Evolutionary conservation across 371 early-diverging fungal genomes (phyloP), one percentile per base, ranked within the genome.

Genomic region (Conidiobolus incongruus): DNA sequence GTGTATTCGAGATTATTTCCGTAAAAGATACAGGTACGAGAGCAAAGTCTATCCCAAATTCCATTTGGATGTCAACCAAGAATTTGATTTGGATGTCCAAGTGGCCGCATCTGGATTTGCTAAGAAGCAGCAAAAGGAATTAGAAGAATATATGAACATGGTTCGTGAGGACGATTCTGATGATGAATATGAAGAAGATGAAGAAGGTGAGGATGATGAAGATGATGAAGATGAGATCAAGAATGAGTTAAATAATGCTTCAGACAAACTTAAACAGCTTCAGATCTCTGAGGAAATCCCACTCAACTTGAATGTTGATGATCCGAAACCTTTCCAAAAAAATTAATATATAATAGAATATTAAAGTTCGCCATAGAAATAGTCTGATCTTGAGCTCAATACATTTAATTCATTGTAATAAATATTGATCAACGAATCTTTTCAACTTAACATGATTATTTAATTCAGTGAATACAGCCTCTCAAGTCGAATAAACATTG

Each of bases 21-120:
- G 72, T 48, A 73, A 75, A 41, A 70, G 90, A 28, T 93, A 81
- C 53, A 67, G 71, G 24, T 94, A 92, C 49, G 92, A 92, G 60
- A 80, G 81, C 51, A 56, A 66, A 32, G 58, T 88, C 39, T 93
- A 81, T 56, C 95, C 95, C 24, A 71, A 75, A 52, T 93, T 95
- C 56, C 64, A 68, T 29, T 55, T 74, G 12, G 90, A 92, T 48
- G 65, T 77, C 10, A 71, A 81, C 49, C 62, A 81, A 16, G 77
- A 88, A 56, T 84, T 88, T 51, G 68, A 75, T 49, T 62, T 97
- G 35, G 98, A 97, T 66, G 79, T 93, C 8, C 72, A 89, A 59
- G 94, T 92, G 0, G 84, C 86, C 16, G 95, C 95, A 11, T 84
- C 82, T 56, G 95, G 95, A 11, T 94, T 94, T 47, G 79, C 79